A percentile compares a stretch with the other conserved stretches of the same genome.
These are phyloP conservation scores for Saccharomyces kudriavzevii DNA, from an alignment of 805 yeast genomes.

Conservation along the genomic window DNA sequence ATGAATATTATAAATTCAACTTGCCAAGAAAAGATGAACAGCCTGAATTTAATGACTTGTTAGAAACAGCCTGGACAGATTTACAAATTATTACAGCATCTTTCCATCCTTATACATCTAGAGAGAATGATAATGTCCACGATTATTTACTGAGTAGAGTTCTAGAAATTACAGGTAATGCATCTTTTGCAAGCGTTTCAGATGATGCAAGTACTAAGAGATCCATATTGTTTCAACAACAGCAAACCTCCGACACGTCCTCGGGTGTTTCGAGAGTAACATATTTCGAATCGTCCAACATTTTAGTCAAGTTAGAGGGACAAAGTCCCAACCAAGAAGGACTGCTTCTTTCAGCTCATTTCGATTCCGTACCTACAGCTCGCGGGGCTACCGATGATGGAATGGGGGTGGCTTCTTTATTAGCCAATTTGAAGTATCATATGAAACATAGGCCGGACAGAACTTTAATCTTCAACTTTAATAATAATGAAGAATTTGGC, in stretches of 20 bases:
- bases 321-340: slow-evolving; percentile 51
- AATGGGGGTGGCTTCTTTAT: slow-evolving; percentile 72
- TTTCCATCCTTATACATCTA: slow-evolving; percentile 75
- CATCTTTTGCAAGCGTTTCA: slow-evolving; percentile 27
- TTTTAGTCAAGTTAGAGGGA: slow-evolving; percentile 72
- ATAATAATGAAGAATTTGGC: slow-evolving; percentile 86
- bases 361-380: slow-evolving; percentile 80
- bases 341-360: slow-evolving; percentile 74
- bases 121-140: slow-evolving; percentile 68
- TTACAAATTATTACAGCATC: slow-evolving; percentile 57
- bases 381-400: slow-evolving; percentile 92
- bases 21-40: slow-evolving; percentile 30
- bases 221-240: slow-evolving; percentile 44
- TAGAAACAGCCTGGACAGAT: slow-evolving; percentile 52
- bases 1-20: slow-evolving; percentile 8
- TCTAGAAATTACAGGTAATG: slow-evolving; percentile 24
- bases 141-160: slow-evolving; percentile 49
- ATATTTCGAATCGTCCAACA: slow-evolving; percentile 77
- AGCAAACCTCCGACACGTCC: slow-evolving; percentile 38
- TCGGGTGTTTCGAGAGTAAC: slow-evolving; percentile 41
- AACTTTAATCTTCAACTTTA: slow-evolving; percentile 74
- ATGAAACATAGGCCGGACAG: slow-evolving; percentile 49
- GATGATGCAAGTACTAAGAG: slow-evolving; percentile 33
- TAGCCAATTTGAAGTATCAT: slow-evolving; percentile 56
- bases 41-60: slow-evolving; percentile 31